A percentile compares a stretch with the other conserved stretches of the same genome.
Evolutionary conservation across 176 grass and related monocot genomes (phyloP).

Genomic region (Carex scoparia): DNA sequence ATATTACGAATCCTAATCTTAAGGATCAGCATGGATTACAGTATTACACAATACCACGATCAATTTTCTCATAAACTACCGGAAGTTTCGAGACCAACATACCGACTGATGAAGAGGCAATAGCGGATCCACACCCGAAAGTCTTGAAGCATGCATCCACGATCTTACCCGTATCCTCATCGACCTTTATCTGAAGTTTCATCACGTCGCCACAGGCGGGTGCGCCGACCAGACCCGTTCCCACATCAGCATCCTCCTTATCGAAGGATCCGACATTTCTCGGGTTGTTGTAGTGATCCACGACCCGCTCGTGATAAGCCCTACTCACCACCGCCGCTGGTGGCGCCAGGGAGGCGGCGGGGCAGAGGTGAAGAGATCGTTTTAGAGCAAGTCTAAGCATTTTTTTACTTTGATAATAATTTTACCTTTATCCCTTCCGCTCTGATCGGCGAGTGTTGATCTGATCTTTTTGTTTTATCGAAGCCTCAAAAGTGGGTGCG

Average conservation of each 20-base stretch:
- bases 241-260: slow-evolving; percentile 68
- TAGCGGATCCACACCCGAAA: slow-evolving; percentile 87
- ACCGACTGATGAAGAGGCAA: slow-evolving; percentile 90
- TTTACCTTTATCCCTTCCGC: not conserved
- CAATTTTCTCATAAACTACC: not conserved
- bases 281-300: slow-evolving; percentile 89
- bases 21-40: not conserved
- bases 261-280: slow-evolving; percentile 86
- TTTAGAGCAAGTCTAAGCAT: slow-evolving; percentile 4
- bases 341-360: not conserved
- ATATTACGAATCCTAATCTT: not conserved
- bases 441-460: not conserved
- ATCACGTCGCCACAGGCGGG: slow-evolving; percentile 96
- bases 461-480: too few relatives aligned
- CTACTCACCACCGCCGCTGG: not conserved
- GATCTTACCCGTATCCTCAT: slow-evolving; percentile 59
- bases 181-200: slow-evolving; percentile 92
- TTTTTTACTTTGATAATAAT: not conserved
- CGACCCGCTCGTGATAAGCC: slow-evolving; percentile 86
- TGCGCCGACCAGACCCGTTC: slow-evolving; percentile 80
- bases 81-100: not conserved
- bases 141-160: slow-evolving; percentile 94
- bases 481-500: not conserved
- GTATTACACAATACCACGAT: not conserved
- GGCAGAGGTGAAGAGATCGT: slow-evolving; percentile 9